phyloP scores from a whole-genome alignment of 768 basidiomycete genomes.

The Leccinum subgranulosum region DNA sequence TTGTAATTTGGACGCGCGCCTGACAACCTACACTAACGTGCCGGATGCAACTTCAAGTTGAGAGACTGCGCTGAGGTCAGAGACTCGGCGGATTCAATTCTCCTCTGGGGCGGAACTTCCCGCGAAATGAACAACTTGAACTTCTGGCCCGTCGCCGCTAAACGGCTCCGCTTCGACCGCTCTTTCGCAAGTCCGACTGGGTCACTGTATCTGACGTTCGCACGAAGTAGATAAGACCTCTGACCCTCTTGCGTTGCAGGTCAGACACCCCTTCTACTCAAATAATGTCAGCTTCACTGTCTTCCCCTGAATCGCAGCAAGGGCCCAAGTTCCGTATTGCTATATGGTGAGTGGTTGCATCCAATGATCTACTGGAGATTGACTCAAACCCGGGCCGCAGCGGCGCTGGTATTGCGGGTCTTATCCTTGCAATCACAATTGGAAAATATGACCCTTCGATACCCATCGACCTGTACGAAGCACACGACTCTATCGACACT shows the following conservation, averaged over 20 bases:
- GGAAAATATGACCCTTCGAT: constrained; percentile 31
- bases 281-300: not conserved
- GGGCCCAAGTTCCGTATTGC: constrained; percentile 7
- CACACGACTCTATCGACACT: constrained; percentile 38
- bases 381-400: constrained; percentile 12
- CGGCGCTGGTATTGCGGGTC: constrained; percentile 44
- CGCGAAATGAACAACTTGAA: too few species aligned
- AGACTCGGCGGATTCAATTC: too few species aligned
- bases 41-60: too few species aligned
- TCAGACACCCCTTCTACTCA: not conserved
- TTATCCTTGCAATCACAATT: constrained; percentile 40
- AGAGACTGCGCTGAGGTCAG: too few species aligned
- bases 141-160: too few species aligned
- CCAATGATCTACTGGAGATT: not conserved
- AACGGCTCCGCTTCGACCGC: too few species aligned
- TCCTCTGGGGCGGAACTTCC: too few species aligned
- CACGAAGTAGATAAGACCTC: not conserved
- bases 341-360: constrained; percentile 7
- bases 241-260: not conserved
- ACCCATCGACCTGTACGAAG: constrained; percentile 46
- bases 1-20: too few species aligned
- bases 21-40: too few species aligned
- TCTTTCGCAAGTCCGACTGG: too few species aligned
- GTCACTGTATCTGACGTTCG: not conserved
- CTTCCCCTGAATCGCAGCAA: not conserved